phyloP scores from a whole-genome alignment of 2,329 filamentous ascomycete genomes.

The Cytospora chrysosperma region DNA sequence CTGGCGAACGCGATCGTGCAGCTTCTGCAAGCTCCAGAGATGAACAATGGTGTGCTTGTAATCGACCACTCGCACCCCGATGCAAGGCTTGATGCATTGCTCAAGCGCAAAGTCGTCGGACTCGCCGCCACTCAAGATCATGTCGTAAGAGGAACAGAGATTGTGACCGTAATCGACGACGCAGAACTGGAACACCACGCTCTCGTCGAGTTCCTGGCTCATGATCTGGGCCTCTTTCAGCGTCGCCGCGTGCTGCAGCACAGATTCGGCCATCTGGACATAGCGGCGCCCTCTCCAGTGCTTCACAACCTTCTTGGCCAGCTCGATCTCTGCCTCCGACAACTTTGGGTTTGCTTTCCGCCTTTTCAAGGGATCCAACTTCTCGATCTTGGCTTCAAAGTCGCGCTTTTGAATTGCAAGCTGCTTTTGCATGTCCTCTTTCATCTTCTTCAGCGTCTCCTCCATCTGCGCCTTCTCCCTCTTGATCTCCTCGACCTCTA shows the following conservation, averaged over 20 bases:
- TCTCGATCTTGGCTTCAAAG: constrained; percentile 81
- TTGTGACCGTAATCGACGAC: constrained; percentile 86
- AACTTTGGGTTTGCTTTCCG: constrained; percentile 62
- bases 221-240: constrained; percentile 97
- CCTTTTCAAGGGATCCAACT: constrained; percentile 64
- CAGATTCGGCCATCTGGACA: constrained; percentile 88
- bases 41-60: constrained; percentile 84
- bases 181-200: constrained; percentile 91
- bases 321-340: constrained; percentile 68
- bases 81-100: constrained; percentile 80
- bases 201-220: constrained; percentile 93
- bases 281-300: constrained; percentile 85
- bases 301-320: constrained; percentile 64
- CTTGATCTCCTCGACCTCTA: constrained; percentile 80
- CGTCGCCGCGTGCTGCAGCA: constrained; percentile 81
- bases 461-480: constrained; percentile 86
- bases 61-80: constrained; percentile 87
- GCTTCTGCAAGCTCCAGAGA: constrained; percentile 91
- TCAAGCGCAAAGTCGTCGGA: constrained; percentile 81
- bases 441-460: constrained; percentile 71
- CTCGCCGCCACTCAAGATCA: constrained; percentile 89
- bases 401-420: constrained; percentile 79
- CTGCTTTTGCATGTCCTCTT: constrained; percentile 86
- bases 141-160: constrained; percentile 91
- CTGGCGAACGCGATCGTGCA: constrained; percentile 79